These are phyloP conservation scores for Vaucheria bursata DNA, from an alignment of 352 stramenopile species.

Conservation along the genomic window DNA sequence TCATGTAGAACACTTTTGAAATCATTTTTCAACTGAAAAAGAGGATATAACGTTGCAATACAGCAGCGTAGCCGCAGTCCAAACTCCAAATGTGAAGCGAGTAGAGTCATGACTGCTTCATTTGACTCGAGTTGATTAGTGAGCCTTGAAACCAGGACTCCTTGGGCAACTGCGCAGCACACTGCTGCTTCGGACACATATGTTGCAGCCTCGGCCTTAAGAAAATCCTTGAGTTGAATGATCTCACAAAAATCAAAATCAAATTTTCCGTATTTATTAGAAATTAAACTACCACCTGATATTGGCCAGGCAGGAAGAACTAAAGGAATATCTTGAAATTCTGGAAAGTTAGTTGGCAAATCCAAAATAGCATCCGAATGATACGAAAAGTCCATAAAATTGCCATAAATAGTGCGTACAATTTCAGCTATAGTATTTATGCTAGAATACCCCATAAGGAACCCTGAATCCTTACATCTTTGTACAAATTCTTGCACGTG, in stretches of 20 bases:
- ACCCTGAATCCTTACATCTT: too few species aligned
- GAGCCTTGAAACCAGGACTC: not conserved
- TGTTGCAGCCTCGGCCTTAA: not conserved
- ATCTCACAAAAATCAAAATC: not conserved
- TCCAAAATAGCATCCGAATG: too few species aligned
- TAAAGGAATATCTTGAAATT: not conserved
- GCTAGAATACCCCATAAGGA: too few species aligned
- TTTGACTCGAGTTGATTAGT: not conserved
- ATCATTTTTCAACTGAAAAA: not conserved
- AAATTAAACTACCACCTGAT: not conserved
- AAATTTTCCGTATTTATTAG: not conserved
- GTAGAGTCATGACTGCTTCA: not conserved
- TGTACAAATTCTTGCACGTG: too few species aligned
- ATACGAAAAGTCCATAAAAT: too few species aligned
- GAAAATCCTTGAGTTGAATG: not conserved
- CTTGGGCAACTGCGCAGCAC: not conserved
- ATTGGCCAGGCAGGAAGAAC: not conserved
- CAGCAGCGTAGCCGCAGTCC: conserved; percentile 11
- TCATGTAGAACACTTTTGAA: not conserved
- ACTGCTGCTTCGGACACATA: not conserved
- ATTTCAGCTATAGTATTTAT: too few species aligned
- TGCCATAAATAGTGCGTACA: too few species aligned
- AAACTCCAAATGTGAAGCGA: conserved; percentile 14
- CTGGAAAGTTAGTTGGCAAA: not conserved
- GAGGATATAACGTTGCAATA: not conserved